phyloP scores from a whole-genome alignment of 2,329 filamentous ascomycete species.

The Simplicillium sp. region DNA sequence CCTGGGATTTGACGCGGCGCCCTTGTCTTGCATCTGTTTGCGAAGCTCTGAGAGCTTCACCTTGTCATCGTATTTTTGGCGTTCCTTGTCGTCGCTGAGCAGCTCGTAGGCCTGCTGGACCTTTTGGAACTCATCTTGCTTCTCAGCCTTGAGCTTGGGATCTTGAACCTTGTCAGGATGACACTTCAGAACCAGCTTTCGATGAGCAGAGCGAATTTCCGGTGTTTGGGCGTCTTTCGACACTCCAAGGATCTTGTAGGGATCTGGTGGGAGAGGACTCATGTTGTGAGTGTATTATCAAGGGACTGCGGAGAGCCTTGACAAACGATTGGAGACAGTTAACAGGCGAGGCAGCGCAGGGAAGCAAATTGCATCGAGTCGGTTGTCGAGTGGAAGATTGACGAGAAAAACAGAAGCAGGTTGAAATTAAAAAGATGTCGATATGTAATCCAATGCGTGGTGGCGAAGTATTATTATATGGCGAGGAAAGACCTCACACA shows the following conservation, averaged over 20 bases:
- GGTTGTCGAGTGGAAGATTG: too few relatives aligned
- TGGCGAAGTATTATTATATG: too few relatives aligned
- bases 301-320: too few relatives aligned
- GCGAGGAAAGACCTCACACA: too few relatives aligned
- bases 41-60: slow-evolving; percentile 57
- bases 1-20: slow-evolving; percentile 33
- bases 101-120: slow-evolving; percentile 92
- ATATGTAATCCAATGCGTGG: too few relatives aligned
- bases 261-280: slow-evolving; percentile 55
- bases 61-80: slow-evolving; percentile 70
- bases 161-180: slow-evolving; percentile 89
- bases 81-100: slow-evolving; percentile 65
- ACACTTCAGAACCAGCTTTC: slow-evolving; percentile 78
- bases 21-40: slow-evolving; percentile 37
- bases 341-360: too few relatives aligned
- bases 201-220: slow-evolving; percentile 70
- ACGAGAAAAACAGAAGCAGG: too few relatives aligned
- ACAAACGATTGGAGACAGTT: too few relatives aligned
- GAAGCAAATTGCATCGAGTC: too few relatives aligned
- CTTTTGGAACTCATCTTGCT: slow-evolving; percentile 81
- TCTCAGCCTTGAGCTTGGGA: slow-evolving; percentile 63
- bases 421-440: too few relatives aligned
- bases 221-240: slow-evolving; percentile 58
- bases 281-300: slow-evolving; percentile 21
- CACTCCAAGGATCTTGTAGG: slow-evolving; percentile 70